Conservation (phyloP, 2,329 filamentous ascomycete genomes). For the Cladophialophora bantiana region DNA sequence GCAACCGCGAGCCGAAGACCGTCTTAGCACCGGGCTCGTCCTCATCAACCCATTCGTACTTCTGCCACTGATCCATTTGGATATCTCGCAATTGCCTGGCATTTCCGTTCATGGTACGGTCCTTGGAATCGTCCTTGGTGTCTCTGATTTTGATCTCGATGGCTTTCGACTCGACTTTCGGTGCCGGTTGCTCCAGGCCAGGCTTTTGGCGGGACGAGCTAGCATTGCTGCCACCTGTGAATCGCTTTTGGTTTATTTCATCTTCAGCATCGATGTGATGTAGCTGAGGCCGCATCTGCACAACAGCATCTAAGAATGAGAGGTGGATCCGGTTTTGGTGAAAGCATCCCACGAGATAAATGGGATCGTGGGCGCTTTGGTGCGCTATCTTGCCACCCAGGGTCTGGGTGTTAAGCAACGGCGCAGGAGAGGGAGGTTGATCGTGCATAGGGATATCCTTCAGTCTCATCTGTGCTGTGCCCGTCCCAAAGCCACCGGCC, state of each 20-base stretch:
- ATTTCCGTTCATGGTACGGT: constrained; percentile 70
- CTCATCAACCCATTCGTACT: constrained; percentile 81
- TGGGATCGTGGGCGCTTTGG: constrained; percentile 71
- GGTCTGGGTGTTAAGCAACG: constrained; percentile 80
- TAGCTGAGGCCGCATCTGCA: constrained; percentile 89
- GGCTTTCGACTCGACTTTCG: constrained; percentile 70
- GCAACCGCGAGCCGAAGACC: constrained; percentile 65
- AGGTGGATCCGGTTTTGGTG: constrained; percentile 83
- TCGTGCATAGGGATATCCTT: constrained; percentile 61
- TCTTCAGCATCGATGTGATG: constrained; percentile 87
- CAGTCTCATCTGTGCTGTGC: constrained; percentile 46
- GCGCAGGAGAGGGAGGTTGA: constrained; percentile 70
- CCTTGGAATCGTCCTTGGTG: constrained; percentile 59
- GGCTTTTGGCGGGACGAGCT: constrained; percentile 42
- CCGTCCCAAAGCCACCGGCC: constrained; percentile 74
- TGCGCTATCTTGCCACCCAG: constrained; percentile 80
- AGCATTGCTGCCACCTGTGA: constrained; percentile 46
- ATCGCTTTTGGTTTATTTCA: constrained; percentile 68
- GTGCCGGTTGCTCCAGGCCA: constrained; percentile 50
- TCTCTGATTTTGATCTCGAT: constrained; percentile 86
- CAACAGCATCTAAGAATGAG: constrained; percentile 79
- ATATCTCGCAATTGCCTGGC: constrained; percentile 76
- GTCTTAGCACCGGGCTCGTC: constrained; percentile 64
- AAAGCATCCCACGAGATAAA: constrained; percentile 93
- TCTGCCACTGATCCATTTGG: constrained; percentile 82